phyloP scores from a whole-genome alignment of 192 early-diverging fungal genomes.

The Backusella liffmaniae region DNA sequence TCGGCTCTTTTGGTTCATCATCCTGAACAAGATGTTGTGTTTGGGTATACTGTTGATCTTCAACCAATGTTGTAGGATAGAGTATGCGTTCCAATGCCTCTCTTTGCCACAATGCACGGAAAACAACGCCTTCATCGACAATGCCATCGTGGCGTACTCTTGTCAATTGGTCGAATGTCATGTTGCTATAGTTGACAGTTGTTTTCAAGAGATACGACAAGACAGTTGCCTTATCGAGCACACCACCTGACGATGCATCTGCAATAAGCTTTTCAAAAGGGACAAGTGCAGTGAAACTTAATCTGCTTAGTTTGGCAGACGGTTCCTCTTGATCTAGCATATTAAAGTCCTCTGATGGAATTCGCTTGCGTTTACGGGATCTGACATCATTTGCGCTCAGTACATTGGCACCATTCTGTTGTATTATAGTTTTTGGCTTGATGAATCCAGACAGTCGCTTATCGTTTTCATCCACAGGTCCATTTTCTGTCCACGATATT shows the following conservation, averaged over 20 bases:
- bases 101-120: slow-evolving; percentile 36
- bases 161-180: slow-evolving; percentile 36
- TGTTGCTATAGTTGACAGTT: slow-evolving; percentile 36
- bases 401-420: not conserved
- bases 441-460: slow-evolving; percentile 32
- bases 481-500: slow-evolving; percentile 25
- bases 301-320: not conserved
- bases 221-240: slow-evolving; percentile 31
- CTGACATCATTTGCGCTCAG: slow-evolving; percentile 12
- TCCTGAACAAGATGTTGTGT: not conserved
- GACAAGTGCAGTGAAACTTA: slow-evolving; percentile 27
- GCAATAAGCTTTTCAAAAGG: slow-evolving; percentile 34
- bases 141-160: slow-evolving; percentile 31
- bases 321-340: not conserved
- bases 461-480: slow-evolving; percentile 22
- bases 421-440: not conserved
- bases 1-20: not conserved
- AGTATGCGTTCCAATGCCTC: slow-evolving; percentile 34
- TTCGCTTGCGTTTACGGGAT: slow-evolving; percentile 20
- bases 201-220: slow-evolving; percentile 25
- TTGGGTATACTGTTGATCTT: not conserved
- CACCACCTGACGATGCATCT: slow-evolving; percentile 26
- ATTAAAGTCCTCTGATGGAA: slow-evolving; percentile 26
- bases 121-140: slow-evolving; percentile 33
- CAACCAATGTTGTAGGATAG: slow-evolving; percentile 10